A percentile compares a stretch with the other conserved stretches of the same genome.
Conservation (phyloP, 2,329 filamentous ascomycete genomes). For the Xylaria sp. region DNA sequence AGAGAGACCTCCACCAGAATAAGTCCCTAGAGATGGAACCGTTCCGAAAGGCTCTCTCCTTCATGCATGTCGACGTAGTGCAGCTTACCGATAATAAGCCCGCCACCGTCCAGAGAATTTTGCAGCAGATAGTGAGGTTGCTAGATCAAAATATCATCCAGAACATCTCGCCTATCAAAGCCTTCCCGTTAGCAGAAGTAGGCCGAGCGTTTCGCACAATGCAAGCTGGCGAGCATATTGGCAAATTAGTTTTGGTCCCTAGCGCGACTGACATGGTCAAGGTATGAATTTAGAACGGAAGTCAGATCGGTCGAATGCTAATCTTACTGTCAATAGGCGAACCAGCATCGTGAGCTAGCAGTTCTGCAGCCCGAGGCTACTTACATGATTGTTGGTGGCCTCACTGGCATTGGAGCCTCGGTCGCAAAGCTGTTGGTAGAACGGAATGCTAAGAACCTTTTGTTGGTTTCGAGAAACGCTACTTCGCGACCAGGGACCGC, state of each 20-base stretch:
- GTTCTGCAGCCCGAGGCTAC: slow-evolving; percentile 37
- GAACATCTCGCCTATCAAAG: slow-evolving; percentile 45
- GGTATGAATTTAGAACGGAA: neutral
- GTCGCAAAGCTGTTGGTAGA: slow-evolving; percentile 37
- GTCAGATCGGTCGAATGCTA: neutral
- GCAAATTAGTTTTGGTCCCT: slow-evolving; percentile 52
- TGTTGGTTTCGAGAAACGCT: slow-evolving; percentile 47
- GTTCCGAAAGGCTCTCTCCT: slow-evolving; percentile 26
- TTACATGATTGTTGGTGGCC: slow-evolving; percentile 49
- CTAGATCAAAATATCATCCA: slow-evolving; percentile 19
- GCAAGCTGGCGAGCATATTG: slow-evolving; percentile 54
- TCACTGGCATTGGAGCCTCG: slow-evolving; percentile 45
- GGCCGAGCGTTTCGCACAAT: slow-evolving; percentile 54
- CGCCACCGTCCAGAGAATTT: slow-evolving; percentile 8
- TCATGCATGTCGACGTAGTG: slow-evolving; percentile 15
- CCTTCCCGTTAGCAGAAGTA: slow-evolving; percentile 42
- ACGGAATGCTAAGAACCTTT: slow-evolving; percentile 45
- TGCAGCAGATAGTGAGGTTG: slow-evolving; percentile 23
- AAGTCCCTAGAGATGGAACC: slow-evolving; percentile 28
- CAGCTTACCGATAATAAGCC: slow-evolving; percentile 16
- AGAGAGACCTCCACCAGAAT: slow-evolving; percentile 31
- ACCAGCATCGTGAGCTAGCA: slow-evolving; percentile 3
- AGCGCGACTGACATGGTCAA: slow-evolving; percentile 15
- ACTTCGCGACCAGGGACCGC: slow-evolving; percentile 21
- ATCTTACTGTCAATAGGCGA: slow-evolving; percentile 14